Evolutionary conservation across 495 filamentous ascomycete species (phyloP).

Genomic region (Symbiotaphrina buchneri): DNA sequence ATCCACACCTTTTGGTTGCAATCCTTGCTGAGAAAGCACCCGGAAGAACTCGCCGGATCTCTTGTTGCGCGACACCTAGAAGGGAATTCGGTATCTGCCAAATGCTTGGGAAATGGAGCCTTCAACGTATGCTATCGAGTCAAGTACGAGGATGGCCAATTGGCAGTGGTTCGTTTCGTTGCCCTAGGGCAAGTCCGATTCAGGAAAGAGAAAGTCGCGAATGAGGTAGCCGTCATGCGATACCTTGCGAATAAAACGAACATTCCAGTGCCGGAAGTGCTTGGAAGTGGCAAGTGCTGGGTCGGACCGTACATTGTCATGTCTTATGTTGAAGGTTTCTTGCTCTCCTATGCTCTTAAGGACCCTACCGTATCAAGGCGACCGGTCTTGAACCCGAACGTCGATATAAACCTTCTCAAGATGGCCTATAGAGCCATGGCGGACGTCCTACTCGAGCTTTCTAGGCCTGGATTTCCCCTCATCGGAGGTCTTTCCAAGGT

Average conservation of each 20-base stretch:
- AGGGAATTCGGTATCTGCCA: slow-evolving; percentile 8
- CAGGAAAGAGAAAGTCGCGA: slow-evolving; percentile 5
- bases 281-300: slow-evolving; percentile 5
- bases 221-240: background rate
- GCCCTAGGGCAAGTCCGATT: slow-evolving; percentile 9
- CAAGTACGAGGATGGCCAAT: slow-evolving; percentile 9
- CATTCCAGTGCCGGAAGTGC: background rate
- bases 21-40: slow-evolving; percentile 7
- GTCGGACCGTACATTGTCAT: slow-evolving; percentile 1
- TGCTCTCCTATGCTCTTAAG: slow-evolving; percentile 7
- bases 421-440: background rate
- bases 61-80: slow-evolving; percentile 8
- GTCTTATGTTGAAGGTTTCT: background rate
- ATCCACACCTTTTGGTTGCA: slow-evolving; percentile 10
- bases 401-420: background rate
- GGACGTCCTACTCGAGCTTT: background rate
- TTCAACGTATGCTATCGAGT: slow-evolving; percentile 13
- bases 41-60: slow-evolving; percentile 9
- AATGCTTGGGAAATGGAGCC: slow-evolving; percentile 7
- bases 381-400: background rate
- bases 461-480: background rate
- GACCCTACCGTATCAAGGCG: slow-evolving; percentile 7
- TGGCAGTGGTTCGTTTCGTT: slow-evolving; percentile 11
- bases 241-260: background rate
- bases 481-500: background rate